Conservation (phyloP, 2,329 filamentous ascomycete genomes). For the Neopestalotiopsis sp. region DNA sequence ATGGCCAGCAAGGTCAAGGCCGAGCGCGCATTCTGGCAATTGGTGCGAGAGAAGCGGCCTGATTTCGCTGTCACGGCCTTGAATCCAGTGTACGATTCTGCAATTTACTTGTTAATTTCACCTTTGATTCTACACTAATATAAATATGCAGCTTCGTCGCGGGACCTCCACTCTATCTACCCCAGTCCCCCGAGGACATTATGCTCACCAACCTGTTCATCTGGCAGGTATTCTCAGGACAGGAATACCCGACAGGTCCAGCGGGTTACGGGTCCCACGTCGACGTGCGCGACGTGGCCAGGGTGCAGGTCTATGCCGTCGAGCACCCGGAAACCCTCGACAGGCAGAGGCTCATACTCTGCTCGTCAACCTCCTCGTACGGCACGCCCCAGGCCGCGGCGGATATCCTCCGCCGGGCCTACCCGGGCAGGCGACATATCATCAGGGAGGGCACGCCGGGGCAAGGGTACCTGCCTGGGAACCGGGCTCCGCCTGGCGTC, state of each 20-base stretch:
- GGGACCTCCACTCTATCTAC: constrained; percentile 9
- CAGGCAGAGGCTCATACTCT: not conserved
- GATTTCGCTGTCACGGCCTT: not conserved
- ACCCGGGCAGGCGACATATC: not conserved
- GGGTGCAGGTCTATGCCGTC: not conserved
- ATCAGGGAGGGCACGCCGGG: constrained; percentile 10
- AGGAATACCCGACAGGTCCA: not conserved
- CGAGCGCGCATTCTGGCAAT: constrained; percentile 5
- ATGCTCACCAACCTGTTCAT: not conserved
- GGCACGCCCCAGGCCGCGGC: not conserved
- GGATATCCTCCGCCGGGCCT: constrained; percentile 7
- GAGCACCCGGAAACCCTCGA: not conserved
- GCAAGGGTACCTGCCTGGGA: not conserved
- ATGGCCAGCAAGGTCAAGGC: constrained; percentile 5
- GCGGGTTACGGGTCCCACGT: not conserved
- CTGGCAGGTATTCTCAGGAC: constrained; percentile 9
- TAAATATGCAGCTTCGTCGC: not conserved
- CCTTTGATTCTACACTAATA: not conserved
- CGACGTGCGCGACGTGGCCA: constrained; percentile 8
- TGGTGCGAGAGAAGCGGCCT: not conserved
- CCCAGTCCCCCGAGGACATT: not conserved
- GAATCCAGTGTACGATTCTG: not conserved
- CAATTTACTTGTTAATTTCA: too few species aligned
- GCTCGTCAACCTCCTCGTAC: not conserved
- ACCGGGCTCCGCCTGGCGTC: not conserved